Evolutionary conservation across 306 rosid species (phyloP).

Genomic region (Pterocarpus macrocarpus): DNA sequence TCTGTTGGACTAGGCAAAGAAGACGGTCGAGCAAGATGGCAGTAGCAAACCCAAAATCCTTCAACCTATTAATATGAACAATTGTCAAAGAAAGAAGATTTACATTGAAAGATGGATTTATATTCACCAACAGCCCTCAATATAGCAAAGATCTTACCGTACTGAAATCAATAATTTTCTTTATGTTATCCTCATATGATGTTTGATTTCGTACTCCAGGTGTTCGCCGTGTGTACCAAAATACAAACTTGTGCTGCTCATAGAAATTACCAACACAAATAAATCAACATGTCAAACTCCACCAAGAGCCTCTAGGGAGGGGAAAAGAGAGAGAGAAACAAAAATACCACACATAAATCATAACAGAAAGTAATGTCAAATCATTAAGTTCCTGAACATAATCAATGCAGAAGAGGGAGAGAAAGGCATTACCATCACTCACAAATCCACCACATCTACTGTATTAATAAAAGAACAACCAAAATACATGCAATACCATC

Average conservation of each 20-base stretch:
- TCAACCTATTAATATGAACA: conserved; percentile 66
- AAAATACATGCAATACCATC: neutral
- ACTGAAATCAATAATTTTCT: conserved; percentile 89
- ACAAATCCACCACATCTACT: neutral
- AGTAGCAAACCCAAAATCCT: conserved; percentile 92
- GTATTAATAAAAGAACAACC: neutral
- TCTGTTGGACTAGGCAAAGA: conserved; percentile 95
- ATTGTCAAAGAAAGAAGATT: conserved; percentile 17
- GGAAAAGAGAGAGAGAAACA: neutral
- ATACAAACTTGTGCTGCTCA: conserved; percentile 76
- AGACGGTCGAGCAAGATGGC: conserved; percentile 89
- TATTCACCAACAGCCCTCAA: conserved; percentile 11
- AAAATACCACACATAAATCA: neutral
- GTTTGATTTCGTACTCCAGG: conserved; percentile 84
- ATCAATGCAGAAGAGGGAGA: neutral
- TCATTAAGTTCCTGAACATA: conserved; percentile 18
- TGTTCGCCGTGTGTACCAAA: conserved; percentile 96
- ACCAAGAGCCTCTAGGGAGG: neutral
- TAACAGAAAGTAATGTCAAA: conserved; percentile 15
- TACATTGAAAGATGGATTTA: conserved; percentile 1
- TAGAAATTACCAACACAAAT: conserved; percentile 40
- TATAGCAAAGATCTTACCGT: conserved; percentile 60
- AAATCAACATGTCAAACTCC: conserved; percentile 31
- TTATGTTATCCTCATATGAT: conserved; percentile 91
- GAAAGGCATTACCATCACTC: conserved; percentile 1